Percentiles rank a stretch among this genome's conserved stretches.
phyloP scores from a whole-genome alignment of 768 basidiomycete species.

The Sarcomyxa edulis region DNA sequence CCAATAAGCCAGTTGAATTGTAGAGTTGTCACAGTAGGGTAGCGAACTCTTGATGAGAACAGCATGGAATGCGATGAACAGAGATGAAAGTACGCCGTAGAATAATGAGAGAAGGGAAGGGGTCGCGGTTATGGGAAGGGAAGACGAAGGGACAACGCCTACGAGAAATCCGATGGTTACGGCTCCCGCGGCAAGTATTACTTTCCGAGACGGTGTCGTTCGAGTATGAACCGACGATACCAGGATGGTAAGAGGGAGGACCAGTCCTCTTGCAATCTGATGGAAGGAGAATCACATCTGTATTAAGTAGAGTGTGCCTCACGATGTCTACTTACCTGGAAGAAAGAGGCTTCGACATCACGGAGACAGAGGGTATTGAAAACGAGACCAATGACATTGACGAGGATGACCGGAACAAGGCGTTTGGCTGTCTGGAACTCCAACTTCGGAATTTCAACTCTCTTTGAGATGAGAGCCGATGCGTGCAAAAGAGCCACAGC shows the following conservation, averaged over 20 bases:
- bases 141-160: slow-evolving; percentile 58
- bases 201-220: slow-evolving; percentile 44
- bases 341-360: slow-evolving; percentile 76
- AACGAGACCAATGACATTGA: slow-evolving; percentile 70
- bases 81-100: slow-evolving; percentile 67
- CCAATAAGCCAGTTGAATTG: slow-evolving; percentile 76
- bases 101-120: slow-evolving; percentile 56
- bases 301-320: slow-evolving; percentile 2
- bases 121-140: slow-evolving; percentile 31
- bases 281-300: not conserved
- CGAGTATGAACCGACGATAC: slow-evolving; percentile 60
- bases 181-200: slow-evolving; percentile 51
- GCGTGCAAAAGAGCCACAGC: slow-evolving; percentile 61
- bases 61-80: slow-evolving; percentile 73
- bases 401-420: slow-evolving; percentile 55
- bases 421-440: slow-evolving; percentile 50
- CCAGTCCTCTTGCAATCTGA: slow-evolving; percentile 85
- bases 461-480: slow-evolving; percentile 39
- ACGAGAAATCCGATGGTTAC: slow-evolving; percentile 77
- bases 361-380: slow-evolving; percentile 79
- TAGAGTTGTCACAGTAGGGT: slow-evolving; percentile 62
- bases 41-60: slow-evolving; percentile 71
- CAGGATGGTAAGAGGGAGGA: slow-evolving; percentile 75
- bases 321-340: slow-evolving; percentile 44
- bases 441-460: slow-evolving; percentile 53